phyloP scores from a whole-genome alignment of 768 basidiomycete genomes.

The Auricularia heimuer region DNA sequence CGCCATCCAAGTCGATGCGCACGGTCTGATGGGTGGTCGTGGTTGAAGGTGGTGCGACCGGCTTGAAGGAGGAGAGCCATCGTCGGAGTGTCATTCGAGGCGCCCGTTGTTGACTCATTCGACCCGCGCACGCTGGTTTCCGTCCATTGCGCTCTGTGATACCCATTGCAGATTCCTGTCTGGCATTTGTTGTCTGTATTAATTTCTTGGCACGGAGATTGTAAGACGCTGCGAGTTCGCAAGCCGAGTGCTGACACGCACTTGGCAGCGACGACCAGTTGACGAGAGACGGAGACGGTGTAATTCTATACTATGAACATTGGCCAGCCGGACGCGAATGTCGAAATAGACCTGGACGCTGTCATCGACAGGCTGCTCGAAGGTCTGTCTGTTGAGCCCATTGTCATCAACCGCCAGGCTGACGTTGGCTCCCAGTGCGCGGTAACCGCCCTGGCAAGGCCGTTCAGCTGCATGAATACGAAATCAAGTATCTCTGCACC shows the following conservation, averaged over 20 bases:
- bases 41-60: no score
- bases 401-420: not conserved
- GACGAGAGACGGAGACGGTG: no score
- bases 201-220: not conserved
- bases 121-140: no score
- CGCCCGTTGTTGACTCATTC: no score
- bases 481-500: slow-evolving; percentile 98
- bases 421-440: slow-evolving; percentile 50
- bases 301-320: slow-evolving; percentile 8
- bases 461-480: slow-evolving; percentile 95
- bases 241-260: not conserved
- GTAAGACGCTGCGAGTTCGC: not conserved
- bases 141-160: not conserved
- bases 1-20: no score
- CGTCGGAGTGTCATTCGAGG: no score
- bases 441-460: slow-evolving; percentile 98
- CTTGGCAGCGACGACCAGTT: no score
- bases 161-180: not conserved
- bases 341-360: slow-evolving; percentile 98
- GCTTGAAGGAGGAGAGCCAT: no score
- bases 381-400: slow-evolving; percentile 39
- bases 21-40: no score
- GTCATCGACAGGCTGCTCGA: slow-evolving; percentile 97
- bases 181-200: not conserved
- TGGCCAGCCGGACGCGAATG: slow-evolving; percentile 12